A percentile compares a stretch with the other conserved stretches of the same genome.
Evolutionary conservation across 164 flowering plant species (phyloP).

Genomic region (Liquidambar formosana): DNA sequence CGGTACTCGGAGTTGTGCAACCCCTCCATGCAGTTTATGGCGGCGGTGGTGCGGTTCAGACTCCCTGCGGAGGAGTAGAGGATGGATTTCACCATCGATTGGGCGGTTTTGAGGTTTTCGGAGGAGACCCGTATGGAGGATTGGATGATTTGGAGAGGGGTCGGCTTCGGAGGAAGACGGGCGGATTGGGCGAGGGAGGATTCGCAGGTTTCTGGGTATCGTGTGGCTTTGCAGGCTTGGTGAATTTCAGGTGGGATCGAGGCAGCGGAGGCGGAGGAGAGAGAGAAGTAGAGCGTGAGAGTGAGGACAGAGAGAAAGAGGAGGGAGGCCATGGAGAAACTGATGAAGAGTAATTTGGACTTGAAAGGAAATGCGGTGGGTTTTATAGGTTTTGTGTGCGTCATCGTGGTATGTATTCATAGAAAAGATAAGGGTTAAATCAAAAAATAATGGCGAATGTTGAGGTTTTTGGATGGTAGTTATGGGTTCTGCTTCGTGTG

Average conservation of each 20-base stretch:
- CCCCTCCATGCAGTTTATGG: conserved; percentile 54
- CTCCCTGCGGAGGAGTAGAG: conserved; percentile 43
- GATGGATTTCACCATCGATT: conserved; percentile 44
- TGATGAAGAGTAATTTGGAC: conserved; percentile 18
- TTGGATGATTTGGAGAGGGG: conserved; percentile 44
- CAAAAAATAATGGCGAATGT: no score
- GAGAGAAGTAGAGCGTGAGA: conserved; percentile 28
- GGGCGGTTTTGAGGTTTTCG: conserved; percentile 51
- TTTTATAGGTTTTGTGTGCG: conserved; percentile 6
- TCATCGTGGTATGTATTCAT: neutral
- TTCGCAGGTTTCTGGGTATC: conserved; percentile 48
- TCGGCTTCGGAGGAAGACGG: conserved; percentile 30
- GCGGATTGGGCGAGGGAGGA: conserved; percentile 28
- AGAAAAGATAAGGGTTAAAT: no score
- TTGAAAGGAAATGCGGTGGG: conserved; percentile 2
- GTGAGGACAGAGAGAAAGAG: conserved; percentile 29
- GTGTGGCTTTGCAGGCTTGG: conserved; percentile 74
- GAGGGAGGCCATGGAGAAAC: conserved; percentile 35
- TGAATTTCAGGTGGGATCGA: conserved; percentile 26
- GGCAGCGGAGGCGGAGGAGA: conserved; percentile 24
- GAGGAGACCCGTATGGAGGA: conserved; percentile 45
- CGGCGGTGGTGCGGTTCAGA: conserved; percentile 57
- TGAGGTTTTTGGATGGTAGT: no score
- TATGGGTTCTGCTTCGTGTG: no score
- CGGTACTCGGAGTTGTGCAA: conserved; percentile 46